Percentiles rank a stretch among this genome's conserved stretches.
Conservation (phyloP, 306 rosid genomes). For the Mimosa pudica region DNA sequence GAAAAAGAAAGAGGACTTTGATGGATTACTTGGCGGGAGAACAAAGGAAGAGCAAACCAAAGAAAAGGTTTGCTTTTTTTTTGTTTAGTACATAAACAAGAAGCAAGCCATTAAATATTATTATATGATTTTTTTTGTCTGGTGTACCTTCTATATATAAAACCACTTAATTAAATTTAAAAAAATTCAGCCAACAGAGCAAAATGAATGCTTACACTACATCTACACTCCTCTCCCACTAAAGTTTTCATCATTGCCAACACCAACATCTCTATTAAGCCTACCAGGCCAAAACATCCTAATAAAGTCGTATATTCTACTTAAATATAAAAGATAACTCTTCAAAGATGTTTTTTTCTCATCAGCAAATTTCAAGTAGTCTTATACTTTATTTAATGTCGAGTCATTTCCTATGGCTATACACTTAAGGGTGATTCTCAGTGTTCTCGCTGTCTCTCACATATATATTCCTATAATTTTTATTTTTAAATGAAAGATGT, state of each 20-base stretch:
- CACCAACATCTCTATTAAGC: slow-evolving; percentile 22
- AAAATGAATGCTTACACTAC: background rate
- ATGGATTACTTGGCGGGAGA: slow-evolving; percentile 45
- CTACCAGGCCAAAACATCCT: background rate
- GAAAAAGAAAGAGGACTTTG: background rate
- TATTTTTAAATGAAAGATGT: too few relatives aligned
- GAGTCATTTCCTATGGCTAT: too few relatives aligned
- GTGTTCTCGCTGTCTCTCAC: too few relatives aligned
- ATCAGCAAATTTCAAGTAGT: too few relatives aligned
- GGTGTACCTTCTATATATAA: slow-evolving; percentile 22
- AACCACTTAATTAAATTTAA: background rate
- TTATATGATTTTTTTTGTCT: slow-evolving; percentile 7
- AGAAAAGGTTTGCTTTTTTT: background rate
- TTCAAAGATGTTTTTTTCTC: background rate
- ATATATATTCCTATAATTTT: too few relatives aligned
- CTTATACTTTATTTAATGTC: too few relatives aligned
- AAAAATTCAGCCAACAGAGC: background rate
- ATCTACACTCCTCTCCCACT: slow-evolving; percentile 22
- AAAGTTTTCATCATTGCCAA: slow-evolving; percentile 32
- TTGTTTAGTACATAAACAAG: background rate
- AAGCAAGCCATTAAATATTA: background rate
- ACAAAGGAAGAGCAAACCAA: too few relatives aligned
- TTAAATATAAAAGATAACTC: background rate
- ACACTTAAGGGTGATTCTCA: too few relatives aligned
- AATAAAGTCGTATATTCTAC: too few relatives aligned